These are phyloP conservation scores for Cladophialophora psammophila DNA, from an alignment of 2,329 filamentous ascomycete species.

Conservation along the genomic window DNA sequence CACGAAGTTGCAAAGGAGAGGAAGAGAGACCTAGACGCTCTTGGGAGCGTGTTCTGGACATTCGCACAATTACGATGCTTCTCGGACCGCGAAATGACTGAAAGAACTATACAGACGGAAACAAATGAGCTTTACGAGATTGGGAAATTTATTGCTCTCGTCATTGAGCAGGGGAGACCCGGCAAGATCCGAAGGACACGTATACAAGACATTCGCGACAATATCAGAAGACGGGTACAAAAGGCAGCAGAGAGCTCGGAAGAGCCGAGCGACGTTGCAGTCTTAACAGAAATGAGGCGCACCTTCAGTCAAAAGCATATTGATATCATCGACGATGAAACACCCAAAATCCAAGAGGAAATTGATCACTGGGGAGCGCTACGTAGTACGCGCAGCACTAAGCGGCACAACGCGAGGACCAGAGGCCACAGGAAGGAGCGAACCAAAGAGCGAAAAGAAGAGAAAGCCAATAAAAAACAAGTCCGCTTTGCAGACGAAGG, in stretches of 20 bases:
- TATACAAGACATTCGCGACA: conserved; percentile 33
- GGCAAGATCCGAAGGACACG: conserved; percentile 29
- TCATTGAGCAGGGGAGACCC: conserved; percentile 26
- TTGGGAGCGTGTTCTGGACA: conserved; percentile 24
- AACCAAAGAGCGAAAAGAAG: not conserved
- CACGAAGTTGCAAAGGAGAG: conserved; percentile 35
- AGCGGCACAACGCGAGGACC: conserved; percentile 11
- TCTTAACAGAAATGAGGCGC: conserved; percentile 12
- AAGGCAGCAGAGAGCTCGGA: conserved; percentile 6
- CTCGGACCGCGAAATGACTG: conserved; percentile 11
- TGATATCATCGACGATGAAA: conserved; percentile 18
- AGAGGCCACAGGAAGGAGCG: conserved; percentile 3
- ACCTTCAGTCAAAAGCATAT: conserved; percentile 17
- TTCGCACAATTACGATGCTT: conserved; percentile 29
- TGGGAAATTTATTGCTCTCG: conserved; percentile 27
- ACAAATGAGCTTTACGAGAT: conserved; percentile 32
- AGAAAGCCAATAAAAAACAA: conserved; percentile 13
- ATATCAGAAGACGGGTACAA: conserved; percentile 28
- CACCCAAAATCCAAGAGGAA: conserved; percentile 17
- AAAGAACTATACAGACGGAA: conserved; percentile 23
- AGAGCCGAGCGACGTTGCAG: conserved; percentile 11
- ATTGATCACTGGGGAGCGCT: conserved; percentile 18
- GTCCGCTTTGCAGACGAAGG: conserved; percentile 19
- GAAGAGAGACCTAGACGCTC: conserved; percentile 31
- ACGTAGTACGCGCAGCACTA: conserved; percentile 3